Evolutionary conservation across 192 early-diverging fungal genomes (phyloP).

Genomic region (Gamsiella multidivaricata): DNA sequence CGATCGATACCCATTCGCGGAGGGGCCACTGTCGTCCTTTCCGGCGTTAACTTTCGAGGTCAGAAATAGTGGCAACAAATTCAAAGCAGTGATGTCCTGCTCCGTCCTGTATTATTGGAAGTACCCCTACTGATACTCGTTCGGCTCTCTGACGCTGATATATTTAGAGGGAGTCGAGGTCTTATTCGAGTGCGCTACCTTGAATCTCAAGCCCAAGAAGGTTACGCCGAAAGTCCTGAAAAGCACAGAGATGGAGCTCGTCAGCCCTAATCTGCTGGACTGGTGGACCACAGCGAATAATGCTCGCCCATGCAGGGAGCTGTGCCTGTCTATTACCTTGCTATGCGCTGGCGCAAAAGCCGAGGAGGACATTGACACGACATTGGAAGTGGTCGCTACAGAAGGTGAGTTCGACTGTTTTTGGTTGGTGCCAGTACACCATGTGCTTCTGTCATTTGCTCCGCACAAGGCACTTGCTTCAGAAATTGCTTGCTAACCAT

Average conservation of each 20-base stretch:
- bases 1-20: conserved; percentile 18
- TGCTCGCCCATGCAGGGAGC: neutral
- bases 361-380: conserved; percentile 10
- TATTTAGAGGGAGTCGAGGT: conserved; percentile 34
- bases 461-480: too few relatives aligned
- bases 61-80: neutral
- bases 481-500: neutral
- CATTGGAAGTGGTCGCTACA: conserved; percentile 23
- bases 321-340: conserved; percentile 28
- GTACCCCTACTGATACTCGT: too few relatives aligned
- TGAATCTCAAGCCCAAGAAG: conserved; percentile 7
- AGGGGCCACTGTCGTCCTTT: conserved; percentile 15
- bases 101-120: neutral
- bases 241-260: conserved; percentile 35
- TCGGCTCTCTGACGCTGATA: neutral
- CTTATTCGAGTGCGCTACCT: conserved; percentile 22
- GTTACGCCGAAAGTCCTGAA: conserved; percentile 28
- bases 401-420: conserved; percentile 26
- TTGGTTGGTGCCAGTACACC: neutral
- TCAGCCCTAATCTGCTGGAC: conserved; percentile 28
- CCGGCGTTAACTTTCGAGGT: conserved; percentile 47
- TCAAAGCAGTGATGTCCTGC: neutral
- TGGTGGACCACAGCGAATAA: conserved; percentile 16
- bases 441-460: too few relatives aligned
- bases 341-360: conserved; percentile 23